phyloP scores from a whole-genome alignment of 2,329 filamentous ascomycete genomes.

The Ophiosphaerella herpotricha region DNA sequence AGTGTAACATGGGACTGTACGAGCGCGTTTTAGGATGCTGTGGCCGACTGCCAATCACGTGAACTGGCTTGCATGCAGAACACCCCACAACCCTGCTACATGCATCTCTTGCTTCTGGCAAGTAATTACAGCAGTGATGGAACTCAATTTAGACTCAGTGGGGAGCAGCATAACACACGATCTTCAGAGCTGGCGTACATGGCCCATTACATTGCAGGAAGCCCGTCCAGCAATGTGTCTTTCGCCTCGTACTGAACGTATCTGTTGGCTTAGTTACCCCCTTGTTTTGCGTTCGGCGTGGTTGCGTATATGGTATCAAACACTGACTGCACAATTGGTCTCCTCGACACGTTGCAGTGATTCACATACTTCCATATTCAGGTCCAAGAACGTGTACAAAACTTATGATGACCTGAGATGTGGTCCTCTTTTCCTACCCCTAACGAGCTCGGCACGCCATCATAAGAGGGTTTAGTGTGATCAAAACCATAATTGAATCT shows the following conservation, averaged over 20 bases:
- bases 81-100: conserved; percentile 1
- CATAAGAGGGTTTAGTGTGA: no score
- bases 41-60: conserved; percentile 12
- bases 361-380: no score
- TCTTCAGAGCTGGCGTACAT: neutral
- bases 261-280: no score
- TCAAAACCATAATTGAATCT: no score
- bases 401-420: no score
- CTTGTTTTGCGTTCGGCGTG: no score
- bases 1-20: conserved; percentile 7
- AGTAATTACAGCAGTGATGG: neutral
- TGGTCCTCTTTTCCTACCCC: no score
- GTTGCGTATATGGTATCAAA: no score
- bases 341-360: no score
- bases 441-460: no score
- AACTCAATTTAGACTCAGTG: neutral
- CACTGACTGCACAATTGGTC: no score
- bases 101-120: neutral
- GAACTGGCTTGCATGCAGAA: neutral
- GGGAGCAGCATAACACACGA: neutral
- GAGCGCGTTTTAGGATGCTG: neutral
- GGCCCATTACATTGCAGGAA: conserved; percentile 5
- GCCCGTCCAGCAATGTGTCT: neutral
- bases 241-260: neutral
- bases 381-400: no score